Percentiles rank a stretch among this genome's conserved stretches.
Evolutionary conservation across 75 land plant species (phyloP).

Genomic region (Ceratopteris richardii): DNA sequence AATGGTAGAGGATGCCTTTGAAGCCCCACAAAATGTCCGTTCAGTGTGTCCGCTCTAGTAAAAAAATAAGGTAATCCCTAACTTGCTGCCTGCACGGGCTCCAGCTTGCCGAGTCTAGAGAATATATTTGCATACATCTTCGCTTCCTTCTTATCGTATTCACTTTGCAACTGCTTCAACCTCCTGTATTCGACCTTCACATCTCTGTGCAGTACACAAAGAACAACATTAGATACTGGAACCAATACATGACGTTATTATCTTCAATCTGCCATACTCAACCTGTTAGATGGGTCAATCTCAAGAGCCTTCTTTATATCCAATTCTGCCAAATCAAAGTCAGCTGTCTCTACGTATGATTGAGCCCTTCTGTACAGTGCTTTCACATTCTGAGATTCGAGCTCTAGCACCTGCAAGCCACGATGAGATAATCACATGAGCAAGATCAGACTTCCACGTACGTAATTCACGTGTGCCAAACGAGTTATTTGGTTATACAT

Average conservation of each 20-base stretch:
- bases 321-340: slow-evolving; percentile 39
- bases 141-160: slow-evolving; percentile 62
- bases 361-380: slow-evolving; percentile 47
- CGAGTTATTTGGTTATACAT: too few relatives aligned
- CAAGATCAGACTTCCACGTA: too few relatives aligned
- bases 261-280: too few relatives aligned
- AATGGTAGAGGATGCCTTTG: too few relatives aligned
- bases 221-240: background rate
- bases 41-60: too few relatives aligned
- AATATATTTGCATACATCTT: slow-evolving; percentile 64
- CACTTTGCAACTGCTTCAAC: slow-evolving; percentile 42
- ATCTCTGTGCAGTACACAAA: slow-evolving; percentile 36
- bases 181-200: slow-evolving; percentile 39
- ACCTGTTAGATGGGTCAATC: slow-evolving; percentile 41
- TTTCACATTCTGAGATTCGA: slow-evolving; percentile 39
- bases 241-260: background rate
- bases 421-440: too few relatives aligned
- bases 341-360: slow-evolving; percentile 40
- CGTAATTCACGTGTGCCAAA: too few relatives aligned
- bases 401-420: slow-evolving; percentile 28
- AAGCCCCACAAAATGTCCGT: too few relatives aligned
- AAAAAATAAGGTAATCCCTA: too few relatives aligned
- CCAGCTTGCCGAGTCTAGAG: slow-evolving; percentile 29
- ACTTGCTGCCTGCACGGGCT: slow-evolving; percentile 26
- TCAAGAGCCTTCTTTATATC: slow-evolving; percentile 50